Percentiles rank a stretch among this genome's conserved stretches.
These are phyloP conservation scores for Annulohypoxylon truncatum DNA, from an alignment of 2,329 filamentous ascomycete species.

Conservation along the genomic window DNA sequence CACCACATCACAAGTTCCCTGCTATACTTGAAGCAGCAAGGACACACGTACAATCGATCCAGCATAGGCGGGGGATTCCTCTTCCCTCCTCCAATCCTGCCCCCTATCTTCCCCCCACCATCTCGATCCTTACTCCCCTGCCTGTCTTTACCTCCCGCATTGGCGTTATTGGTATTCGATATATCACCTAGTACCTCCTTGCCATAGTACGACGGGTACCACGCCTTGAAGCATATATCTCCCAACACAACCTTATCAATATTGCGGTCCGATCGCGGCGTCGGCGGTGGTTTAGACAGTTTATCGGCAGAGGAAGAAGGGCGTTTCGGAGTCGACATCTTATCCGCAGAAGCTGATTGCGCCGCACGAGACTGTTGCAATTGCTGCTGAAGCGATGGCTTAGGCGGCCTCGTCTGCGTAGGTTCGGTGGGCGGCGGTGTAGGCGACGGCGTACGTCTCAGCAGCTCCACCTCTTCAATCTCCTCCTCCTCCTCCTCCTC, in stretches of 20 bases:
- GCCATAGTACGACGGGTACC: constrained; percentile 92
- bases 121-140: constrained; percentile 1
- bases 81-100: constrained; percentile 52
- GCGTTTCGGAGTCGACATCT: constrained; percentile 49
- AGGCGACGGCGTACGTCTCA: background rate
- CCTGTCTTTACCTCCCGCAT: constrained; percentile 17
- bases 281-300: constrained; percentile 45
- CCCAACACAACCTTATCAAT: constrained; percentile 89
- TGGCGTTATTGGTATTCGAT: constrained; percentile 47
- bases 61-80: constrained; percentile 59
- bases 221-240: constrained; percentile 84
- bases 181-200: constrained; percentile 73
- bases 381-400: constrained; percentile 9
- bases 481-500: background rate
- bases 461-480: background rate
- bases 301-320: constrained; percentile 29
- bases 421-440: constrained; percentile 1
- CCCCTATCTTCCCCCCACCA: constrained; percentile 51
- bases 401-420: constrained; percentile 17
- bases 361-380: constrained; percentile 5
- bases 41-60: constrained; percentile 84
- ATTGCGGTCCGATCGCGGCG: constrained; percentile 72
- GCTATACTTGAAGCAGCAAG: constrained; percentile 94
- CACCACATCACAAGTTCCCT: constrained; percentile 69
- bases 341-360: constrained; percentile 4